Base-by-base conservation (phyloP, 2,329 filamentous ascomycete species). In the Neonectria magnoliae region DNA sequence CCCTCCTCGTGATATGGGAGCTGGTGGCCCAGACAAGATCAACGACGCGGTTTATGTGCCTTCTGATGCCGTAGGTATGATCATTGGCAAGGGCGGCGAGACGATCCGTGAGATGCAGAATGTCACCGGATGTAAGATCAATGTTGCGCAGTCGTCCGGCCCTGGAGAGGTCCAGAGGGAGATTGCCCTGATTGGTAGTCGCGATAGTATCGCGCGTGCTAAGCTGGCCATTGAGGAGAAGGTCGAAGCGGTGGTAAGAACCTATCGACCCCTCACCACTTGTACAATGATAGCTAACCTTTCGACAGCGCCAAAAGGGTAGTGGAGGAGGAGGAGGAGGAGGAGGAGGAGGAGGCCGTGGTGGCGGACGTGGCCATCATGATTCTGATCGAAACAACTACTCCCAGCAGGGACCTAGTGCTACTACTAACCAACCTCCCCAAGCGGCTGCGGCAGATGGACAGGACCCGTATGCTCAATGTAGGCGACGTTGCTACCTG, bases 81-180 rank as follows among this genome's bases (percentile, higher is more conserved):
- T 97, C 69, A 97, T 97, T 66, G 94, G 94, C 69, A 97, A 97
- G 83, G 92, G 93, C 61, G 94, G 94, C 69, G 94, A 97, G 81
- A 97, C 94, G 0, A 97, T 97, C 76, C 93, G 94, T 69, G 93
- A 97, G 71, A 97, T 97, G 91, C 94, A 97, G 79, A 91, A 90
- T 75, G 87, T 84, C 33, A 96, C 93, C 5, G 92, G 93, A 50
- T 97, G 94, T 86, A 97, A 97, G 82, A 97, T 97, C 83, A 97
- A 97, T 74, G 94, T 97, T 27, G 92, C 93, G 33, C 92, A 93
- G 73, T 90, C 93, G 8, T 90, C 90, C 38, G 91, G 91, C 16
- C 90, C 91, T 54, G 87, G 88, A 69, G 93, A 97, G 76, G 87
- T 90, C 62, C 91, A 96, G 78, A 90, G 94, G 74, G 92, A 97